Percentiles rank a stretch among this genome's conserved stretches.
Evolutionary conservation across 1,139 yeast species (phyloP).

Genomic region (Geotrichum klebahnii): DNA sequence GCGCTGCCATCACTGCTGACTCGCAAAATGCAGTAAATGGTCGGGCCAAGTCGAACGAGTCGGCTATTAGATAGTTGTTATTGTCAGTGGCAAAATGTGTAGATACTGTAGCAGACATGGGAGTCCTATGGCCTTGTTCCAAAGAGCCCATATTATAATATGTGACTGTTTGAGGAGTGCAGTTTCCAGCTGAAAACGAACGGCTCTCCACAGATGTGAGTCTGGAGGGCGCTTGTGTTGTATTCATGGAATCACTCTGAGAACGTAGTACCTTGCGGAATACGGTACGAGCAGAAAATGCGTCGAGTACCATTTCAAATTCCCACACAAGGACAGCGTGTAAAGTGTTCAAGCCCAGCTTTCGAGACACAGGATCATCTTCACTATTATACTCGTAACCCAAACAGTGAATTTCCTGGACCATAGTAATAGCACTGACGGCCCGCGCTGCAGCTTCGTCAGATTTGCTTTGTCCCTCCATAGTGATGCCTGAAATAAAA

Average conservation of each 20-base stretch:
- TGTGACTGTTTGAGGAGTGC: not conserved
- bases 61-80: conserved; percentile 4
- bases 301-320: conserved; percentile 38
- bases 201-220: not conserved
- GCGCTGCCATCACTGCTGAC: conserved; percentile 5
- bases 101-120: not conserved
- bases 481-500: conserved; percentile 37
- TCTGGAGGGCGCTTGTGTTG: not conserved
- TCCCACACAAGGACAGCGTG: conserved; percentile 37
- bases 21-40: conserved; percentile 23
- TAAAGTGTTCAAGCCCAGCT: conserved; percentile 7
- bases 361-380: conserved; percentile 1
- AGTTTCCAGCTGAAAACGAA: not conserved
- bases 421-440: conserved; percentile 37
- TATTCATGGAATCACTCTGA: not conserved
- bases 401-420: conserved; percentile 35
- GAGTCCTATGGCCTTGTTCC: not conserved
- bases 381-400: conserved; percentile 19
- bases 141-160: not conserved
- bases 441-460: conserved; percentile 37
- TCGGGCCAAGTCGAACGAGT: conserved; percentile 12
- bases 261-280: conserved; percentile 28
- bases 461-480: conserved; percentile 25
- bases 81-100: not conserved
- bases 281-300: conserved; percentile 39